Conservation (phyloP, 352 stramenopile genomes). For the Globisporangium echinulatum region DNA sequence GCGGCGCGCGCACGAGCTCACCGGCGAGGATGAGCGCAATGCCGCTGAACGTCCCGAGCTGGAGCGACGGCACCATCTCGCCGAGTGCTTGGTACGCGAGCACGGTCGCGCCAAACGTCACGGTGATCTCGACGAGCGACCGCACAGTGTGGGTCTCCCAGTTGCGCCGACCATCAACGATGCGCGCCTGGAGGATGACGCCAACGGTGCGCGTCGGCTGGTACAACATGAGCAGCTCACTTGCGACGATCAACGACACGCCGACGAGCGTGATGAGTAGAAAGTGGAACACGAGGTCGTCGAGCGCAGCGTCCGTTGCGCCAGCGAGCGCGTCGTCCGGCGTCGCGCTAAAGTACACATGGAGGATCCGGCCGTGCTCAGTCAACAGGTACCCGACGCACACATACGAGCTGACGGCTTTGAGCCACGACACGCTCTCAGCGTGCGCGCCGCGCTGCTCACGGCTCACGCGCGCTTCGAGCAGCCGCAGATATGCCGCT, state of each 20-base stretch:
- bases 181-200: slow-evolving; percentile 60
- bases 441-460: slow-evolving; percentile 12
- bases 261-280: slow-evolving; percentile 69
- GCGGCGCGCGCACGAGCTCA: slow-evolving; percentile 29
- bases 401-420: slow-evolving; percentile 55
- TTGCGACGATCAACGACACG: slow-evolving; percentile 68
- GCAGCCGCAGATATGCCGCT: slow-evolving; percentile 42
- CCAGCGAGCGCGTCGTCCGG: slow-evolving; percentile 6
- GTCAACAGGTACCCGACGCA: slow-evolving; percentile 66
- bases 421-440: slow-evolving; percentile 56
- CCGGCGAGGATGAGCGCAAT: slow-evolving; percentile 48
- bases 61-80: slow-evolving; percentile 61
- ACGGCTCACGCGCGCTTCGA: slow-evolving; percentile 36
- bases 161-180: slow-evolving; percentile 60
- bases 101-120: slow-evolving; percentile 48
- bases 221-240: slow-evolving; percentile 69
- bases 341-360: slow-evolving; percentile 29
- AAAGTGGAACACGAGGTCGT: slow-evolving; percentile 65
- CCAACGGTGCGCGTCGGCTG: slow-evolving; percentile 47
- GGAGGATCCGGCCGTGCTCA: slow-evolving; percentile 34
- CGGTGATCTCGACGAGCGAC: slow-evolving; percentile 53
- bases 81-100: slow-evolving; percentile 48
- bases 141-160: slow-evolving; percentile 54
- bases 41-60: slow-evolving; percentile 63
- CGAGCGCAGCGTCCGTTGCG: slow-evolving; percentile 24